These are phyloP conservation scores for Tilletia walkeri DNA, from an alignment of 1,284 basidiomycete species.

Conservation along the genomic window DNA sequence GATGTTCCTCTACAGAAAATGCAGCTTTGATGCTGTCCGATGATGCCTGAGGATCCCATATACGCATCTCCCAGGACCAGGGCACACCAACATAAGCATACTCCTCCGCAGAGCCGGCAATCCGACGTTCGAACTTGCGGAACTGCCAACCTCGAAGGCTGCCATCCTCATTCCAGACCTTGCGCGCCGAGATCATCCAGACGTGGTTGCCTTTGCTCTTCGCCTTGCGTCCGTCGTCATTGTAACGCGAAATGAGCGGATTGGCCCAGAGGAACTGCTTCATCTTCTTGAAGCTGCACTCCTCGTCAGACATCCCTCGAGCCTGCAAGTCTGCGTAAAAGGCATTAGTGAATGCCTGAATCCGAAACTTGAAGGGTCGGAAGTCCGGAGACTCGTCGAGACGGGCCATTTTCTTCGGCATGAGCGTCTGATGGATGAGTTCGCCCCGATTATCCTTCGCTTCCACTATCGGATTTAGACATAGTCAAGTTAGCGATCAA, in stretches of 20 bases:
- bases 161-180: constrained; percentile 64
- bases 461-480: constrained; percentile 66
- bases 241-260: constrained; percentile 91
- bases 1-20: constrained; percentile 76
- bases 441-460: constrained; percentile 91
- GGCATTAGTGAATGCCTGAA: constrained; percentile 95
- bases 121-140: constrained; percentile 72
- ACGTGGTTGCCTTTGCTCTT: constrained; percentile 99
- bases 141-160: constrained; percentile 69
- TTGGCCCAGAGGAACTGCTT: constrained; percentile 93
- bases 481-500: constrained; percentile 19
- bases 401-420: constrained; percentile 65
- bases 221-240: constrained; percentile 96
- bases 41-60: constrained; percentile 86
- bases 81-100: constrained; percentile 70
- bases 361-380: constrained; percentile 97
- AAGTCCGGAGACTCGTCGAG: constrained; percentile 81
- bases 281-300: constrained; percentile 64
- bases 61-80: constrained; percentile 88
- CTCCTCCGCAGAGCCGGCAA: constrained; percentile 55
- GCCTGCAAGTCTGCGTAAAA: constrained; percentile 81
- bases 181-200: constrained; percentile 97
- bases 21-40: constrained; percentile 65
- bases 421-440: constrained; percentile 93
- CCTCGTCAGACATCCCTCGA: constrained; percentile 60